Evolutionary conservation across 2,329 filamentous ascomycete genomes (phyloP), one percentile per base, ranked within the genome.

Genomic region (Venturia asperata): DNA sequence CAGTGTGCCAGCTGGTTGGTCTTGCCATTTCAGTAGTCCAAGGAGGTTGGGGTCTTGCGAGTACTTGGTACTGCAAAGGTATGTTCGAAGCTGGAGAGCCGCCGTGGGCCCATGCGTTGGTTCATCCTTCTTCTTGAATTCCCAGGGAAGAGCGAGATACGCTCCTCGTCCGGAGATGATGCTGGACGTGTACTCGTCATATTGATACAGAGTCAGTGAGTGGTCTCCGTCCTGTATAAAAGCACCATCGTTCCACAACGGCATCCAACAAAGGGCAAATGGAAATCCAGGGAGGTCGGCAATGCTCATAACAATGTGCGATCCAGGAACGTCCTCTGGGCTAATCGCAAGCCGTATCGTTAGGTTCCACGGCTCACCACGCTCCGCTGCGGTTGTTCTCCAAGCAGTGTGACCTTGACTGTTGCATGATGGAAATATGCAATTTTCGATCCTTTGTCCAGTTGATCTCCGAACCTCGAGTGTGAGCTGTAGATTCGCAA

Each of bases 11-110:
- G 87, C 83, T 0, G 87, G 81, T 49, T 87, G 82, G 15, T 93
- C 88, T 72, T 86, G 91, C 94, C 94, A 97, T 70, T 88, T 90
- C 42, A 97, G 77, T 34, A 99, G 80, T 19, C 91, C 89, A 21
- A 97, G 79, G 13, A 99, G 84, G 19, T 89, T 85, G 65, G 92
- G 88, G 73, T 99, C 92, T 73, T 99, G 94, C 0, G 93, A 97
- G 73, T 96, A 96, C 67, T 87, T 85, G 0, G 94, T 99, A 77
- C 94, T 97, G 81, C 92, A 97, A 7, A 99, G 84, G 71, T 91
- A 95, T 0, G 92, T 96, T 67, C 90, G 85, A 13, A 96, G 78
- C 15, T 86, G 85, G 42, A 99, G 77, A n/a, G 86, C 85, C 3
- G 93, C 91, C 69, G 96, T 83, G 3, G 90, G 87, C 0, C 90